A percentile compares a stretch with the other conserved stretches of the same genome.
These are phyloP conservation scores for Phialocephala sp. DNA, from an alignment of 2,329 filamentous ascomycete species.

Conservation along the genomic window DNA sequence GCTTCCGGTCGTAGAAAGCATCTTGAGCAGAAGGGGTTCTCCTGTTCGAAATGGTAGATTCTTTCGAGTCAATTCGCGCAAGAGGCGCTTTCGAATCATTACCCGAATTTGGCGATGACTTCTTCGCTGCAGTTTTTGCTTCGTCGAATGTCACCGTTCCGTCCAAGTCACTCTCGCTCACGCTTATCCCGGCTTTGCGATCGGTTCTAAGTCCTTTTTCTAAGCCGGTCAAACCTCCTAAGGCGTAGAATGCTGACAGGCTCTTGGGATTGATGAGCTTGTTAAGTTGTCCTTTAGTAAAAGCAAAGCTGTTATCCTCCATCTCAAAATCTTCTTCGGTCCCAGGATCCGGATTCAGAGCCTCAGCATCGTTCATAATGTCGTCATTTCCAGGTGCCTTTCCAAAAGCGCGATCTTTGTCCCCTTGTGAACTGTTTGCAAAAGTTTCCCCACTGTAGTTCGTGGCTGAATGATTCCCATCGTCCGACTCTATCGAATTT, in stretches of 20 bases:
- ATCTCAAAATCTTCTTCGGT: slow-evolving; percentile 73
- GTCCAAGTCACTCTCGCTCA: slow-evolving; percentile 70
- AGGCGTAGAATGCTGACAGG: slow-evolving; percentile 72
- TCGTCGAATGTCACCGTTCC: slow-evolving; percentile 73
- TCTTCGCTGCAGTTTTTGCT: slow-evolving; percentile 46
- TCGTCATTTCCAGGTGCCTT: slow-evolving; percentile 47
- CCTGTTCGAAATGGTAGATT: slow-evolving; percentile 19
- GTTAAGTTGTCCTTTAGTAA: slow-evolving; percentile 72
- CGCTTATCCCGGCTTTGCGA: slow-evolving; percentile 66
- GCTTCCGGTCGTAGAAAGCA: slow-evolving; percentile 66
- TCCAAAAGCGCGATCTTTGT: slow-evolving; percentile 48
- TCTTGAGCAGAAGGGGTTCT: slow-evolving; percentile 23
- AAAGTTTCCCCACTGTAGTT: slow-evolving; percentile 48
- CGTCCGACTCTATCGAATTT: slow-evolving; percentile 68
- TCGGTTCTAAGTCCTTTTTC: slow-evolving; percentile 76
- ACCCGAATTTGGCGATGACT: slow-evolving; percentile 12
- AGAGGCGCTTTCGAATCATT: slow-evolving; percentile 23
- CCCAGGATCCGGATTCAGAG: slow-evolving; percentile 65
- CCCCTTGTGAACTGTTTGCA: slow-evolving; percentile 50
- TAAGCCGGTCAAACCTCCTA: slow-evolving; percentile 74
- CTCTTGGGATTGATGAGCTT: slow-evolving; percentile 85
- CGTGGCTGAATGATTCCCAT: slow-evolving; percentile 55
- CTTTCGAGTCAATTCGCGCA: slow-evolving; percentile 26
- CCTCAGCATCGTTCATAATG: slow-evolving; percentile 57
- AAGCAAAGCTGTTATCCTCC: slow-evolving; percentile 73